Conservation (phyloP, 352 stramenopile species). For the Globisporangium rhizosaccharum region DNA sequence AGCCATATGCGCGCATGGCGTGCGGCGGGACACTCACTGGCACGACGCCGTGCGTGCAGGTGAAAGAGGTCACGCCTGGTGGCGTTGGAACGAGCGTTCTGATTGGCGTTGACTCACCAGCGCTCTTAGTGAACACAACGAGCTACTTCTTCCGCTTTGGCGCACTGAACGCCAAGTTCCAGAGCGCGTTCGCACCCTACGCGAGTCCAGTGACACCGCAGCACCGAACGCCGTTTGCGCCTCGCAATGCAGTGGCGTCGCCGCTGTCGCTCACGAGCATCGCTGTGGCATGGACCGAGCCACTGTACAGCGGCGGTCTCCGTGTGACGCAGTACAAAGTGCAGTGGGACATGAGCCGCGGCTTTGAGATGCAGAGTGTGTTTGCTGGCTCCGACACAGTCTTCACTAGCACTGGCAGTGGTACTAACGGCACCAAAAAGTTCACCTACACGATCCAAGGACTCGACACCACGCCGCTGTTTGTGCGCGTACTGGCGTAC, state of each 20-base stretch:
- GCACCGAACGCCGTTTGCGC: constrained; percentile 22
- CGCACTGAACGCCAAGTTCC: constrained; percentile 30
- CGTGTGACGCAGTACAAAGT: constrained; percentile 88
- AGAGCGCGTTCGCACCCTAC: constrained; percentile 19
- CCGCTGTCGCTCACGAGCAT: constrained; percentile 33
- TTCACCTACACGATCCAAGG: constrained; percentile 38
- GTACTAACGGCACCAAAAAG: constrained; percentile 1
- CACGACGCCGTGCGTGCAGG: constrained; percentile 44
- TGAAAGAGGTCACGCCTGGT: constrained; percentile 26
- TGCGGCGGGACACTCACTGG: constrained; percentile 60
- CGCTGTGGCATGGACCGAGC: constrained; percentile 72
- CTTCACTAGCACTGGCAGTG: constrained; percentile 2
- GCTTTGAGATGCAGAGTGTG: constrained; percentile 76
- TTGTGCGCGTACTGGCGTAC: constrained; percentile 77
- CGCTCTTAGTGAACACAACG: constrained; percentile 16
- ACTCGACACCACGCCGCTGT: constrained; percentile 57
- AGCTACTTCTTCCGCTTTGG: constrained; percentile 43
- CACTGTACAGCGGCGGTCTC: constrained; percentile 63
- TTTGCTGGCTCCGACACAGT: constrained; percentile 46
- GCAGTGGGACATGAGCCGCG: constrained; percentile 87
- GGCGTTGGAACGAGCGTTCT: constrained; percentile 23
- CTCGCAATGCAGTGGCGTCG: constrained; percentile 25
- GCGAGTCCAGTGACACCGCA: constrained; percentile 19
- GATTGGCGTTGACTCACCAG: constrained; percentile 7
- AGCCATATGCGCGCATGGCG: constrained; percentile 30